Base-by-base conservation (phyloP, 306 rosid species). In the Fragaria vesca region DNA sequence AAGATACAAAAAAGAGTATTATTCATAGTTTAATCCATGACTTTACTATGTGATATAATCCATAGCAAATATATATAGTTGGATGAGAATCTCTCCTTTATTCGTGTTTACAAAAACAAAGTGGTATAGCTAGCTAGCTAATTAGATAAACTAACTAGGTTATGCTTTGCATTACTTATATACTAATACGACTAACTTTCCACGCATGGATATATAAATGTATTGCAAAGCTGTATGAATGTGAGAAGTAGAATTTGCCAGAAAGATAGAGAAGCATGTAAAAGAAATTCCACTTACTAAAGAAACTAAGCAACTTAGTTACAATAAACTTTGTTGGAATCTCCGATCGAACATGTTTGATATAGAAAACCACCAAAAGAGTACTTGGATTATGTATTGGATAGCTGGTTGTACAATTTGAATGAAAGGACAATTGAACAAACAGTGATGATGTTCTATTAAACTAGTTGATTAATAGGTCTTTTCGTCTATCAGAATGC, bases 301-400 rank as follows among this genome's bases (percentile, higher is more conserved):
- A 60, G 34, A 36, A 11, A 3, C 17, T 24, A 68, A 66, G 30
- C 58, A 52, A 21, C 79, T 28, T 40, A 8, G 10, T 54, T 32
- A 16, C 18, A 26, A 63, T 47, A 28, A 60, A 61, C 73, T 72
- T 80, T 84, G 82, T 80, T 78, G 77, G 83, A 80, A 82, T 84
- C 84, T 82, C 69, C 66, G 13, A 77, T 68, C 72, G 34, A 54
- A 71, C 51, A 21, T 66, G 76, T 67, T 34, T 4, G 50, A 50
- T 28, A 40, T 51, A 65, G 1, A n/a, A 52, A 68, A 51, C 71
- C 60, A 71, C 74, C 52, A 63, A 52, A 66, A 70, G 51, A 73
- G 32, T 70, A 68, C 36, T 58, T 72, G 74, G 43, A 43, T 71
- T 66, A 38, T 66, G 71, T 38, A 66, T 66, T 66, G 32, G 75